phyloP scores from a whole-genome alignment of 2,329 filamentous ascomycete species.

The Tolypocladium sp. region DNA sequence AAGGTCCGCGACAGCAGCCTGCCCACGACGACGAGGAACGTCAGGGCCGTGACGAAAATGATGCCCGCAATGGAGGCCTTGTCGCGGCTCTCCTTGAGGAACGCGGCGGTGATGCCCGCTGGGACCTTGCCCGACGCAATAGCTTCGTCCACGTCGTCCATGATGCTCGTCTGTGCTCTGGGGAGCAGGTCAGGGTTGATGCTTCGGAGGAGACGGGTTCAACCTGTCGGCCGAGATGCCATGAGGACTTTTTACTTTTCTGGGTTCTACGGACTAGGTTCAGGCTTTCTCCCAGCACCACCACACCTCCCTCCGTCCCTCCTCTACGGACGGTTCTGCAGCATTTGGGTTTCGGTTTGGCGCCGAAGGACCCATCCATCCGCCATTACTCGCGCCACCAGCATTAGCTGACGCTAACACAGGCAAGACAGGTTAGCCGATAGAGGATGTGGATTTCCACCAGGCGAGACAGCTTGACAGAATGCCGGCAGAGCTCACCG shows the following conservation, averaged over 20 bases:
- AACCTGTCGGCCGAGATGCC: not conserved
- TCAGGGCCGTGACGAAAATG: constrained; percentile 24
- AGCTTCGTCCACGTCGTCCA: constrained; percentile 19
- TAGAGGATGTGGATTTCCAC: not conserved
- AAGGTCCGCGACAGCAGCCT: constrained; percentile 24
- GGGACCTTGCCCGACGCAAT: constrained; percentile 26
- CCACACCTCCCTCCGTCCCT: not conserved
- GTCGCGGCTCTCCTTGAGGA: constrained; percentile 27
- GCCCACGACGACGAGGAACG: constrained; percentile 22
- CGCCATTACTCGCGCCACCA: not conserved
- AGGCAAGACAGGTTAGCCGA: not conserved
- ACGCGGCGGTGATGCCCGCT: constrained; percentile 19
- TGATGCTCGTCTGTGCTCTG: not conserved
- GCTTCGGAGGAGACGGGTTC: not conserved
- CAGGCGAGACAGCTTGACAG: too few species aligned
- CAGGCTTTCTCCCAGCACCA: not conserved
- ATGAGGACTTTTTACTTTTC: not conserved
- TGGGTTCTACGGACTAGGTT: not conserved
- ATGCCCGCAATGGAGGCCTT: constrained; percentile 27
- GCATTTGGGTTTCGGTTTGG: not conserved
- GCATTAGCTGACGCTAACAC: not conserved
- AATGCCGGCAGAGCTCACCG: not conserved
- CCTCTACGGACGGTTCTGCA: not conserved
- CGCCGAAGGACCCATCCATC: not conserved
- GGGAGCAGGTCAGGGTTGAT: not conserved